Evolutionary conservation across 2,329 filamentous ascomycete species (phyloP).

Genomic region (Purpureocillium lavendulum): DNA sequence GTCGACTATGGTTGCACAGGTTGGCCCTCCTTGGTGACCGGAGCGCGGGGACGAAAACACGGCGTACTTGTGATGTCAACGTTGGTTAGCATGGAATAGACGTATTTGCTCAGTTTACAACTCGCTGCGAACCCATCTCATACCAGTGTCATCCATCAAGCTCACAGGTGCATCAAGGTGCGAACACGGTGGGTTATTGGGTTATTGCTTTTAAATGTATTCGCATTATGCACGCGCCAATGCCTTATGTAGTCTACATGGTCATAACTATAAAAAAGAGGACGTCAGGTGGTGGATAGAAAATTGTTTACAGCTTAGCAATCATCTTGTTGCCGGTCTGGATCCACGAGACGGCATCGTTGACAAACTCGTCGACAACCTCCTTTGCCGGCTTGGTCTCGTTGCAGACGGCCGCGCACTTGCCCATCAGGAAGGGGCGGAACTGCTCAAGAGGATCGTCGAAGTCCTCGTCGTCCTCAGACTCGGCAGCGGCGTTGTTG

Average conservation of each 20-base stretch:
- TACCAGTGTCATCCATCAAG: too few species aligned
- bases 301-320: conserved; percentile 54
- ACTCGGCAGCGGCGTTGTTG: conserved; percentile 53
- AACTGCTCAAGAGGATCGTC: conserved; percentile 90
- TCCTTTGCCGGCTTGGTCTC: conserved; percentile 86
- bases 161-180: neutral
- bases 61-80: conserved; percentile 21
- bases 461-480: conserved; percentile 59
- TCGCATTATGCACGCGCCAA: conserved; percentile 3
- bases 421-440: conserved; percentile 90
- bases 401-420: conserved; percentile 87
- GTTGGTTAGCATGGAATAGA: conserved; percentile 28
- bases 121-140: too few species aligned
- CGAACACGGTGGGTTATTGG: neutral
- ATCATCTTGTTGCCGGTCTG: conserved; percentile 60
- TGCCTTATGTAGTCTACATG: conserved; percentile 9
- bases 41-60: conserved; percentile 2
- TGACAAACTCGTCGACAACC: conserved; percentile 90
- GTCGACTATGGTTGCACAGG: too few species aligned
- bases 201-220: neutral
- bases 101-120: neutral
- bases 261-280: conserved; percentile 8
- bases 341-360: conserved; percentile 66
- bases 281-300: conserved; percentile 4
- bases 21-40: neutral